Conservation (phyloP, 108 stramenopile species). For the Cyclotella kingstonii region DNA sequence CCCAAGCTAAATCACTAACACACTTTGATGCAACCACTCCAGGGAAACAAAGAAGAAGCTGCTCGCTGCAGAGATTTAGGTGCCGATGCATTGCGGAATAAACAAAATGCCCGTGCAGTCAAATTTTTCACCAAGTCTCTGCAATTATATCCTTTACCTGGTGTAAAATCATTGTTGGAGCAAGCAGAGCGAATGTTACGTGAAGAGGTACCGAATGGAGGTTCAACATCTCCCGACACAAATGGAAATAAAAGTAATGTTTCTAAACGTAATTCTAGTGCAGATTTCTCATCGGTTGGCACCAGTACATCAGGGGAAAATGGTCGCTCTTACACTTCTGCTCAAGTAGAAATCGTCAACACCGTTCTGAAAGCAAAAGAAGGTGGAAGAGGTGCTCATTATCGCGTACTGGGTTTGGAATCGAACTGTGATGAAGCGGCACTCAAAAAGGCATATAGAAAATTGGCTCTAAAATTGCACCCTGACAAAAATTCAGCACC, state of each 20-base stretch:
- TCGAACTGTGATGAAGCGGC: constrained; percentile 61
- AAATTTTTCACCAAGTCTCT: constrained; percentile 88
- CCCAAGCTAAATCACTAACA: too few species aligned
- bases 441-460: constrained; percentile 90
- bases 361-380: constrained; percentile 64
- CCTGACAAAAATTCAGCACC: constrained; percentile 92
- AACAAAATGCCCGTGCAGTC: constrained; percentile 73
- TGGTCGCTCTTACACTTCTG: constrained; percentile 72
- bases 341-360: constrained; percentile 63
- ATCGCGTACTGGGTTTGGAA: constrained; percentile 72
- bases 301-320: constrained; percentile 31
- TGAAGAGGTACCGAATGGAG: neutral
- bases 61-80: constrained; percentile 76
- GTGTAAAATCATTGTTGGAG: constrained; percentile 76
- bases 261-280: neutral
- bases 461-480: constrained; percentile 85
- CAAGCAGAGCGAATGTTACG: constrained; percentile 56
- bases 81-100: constrained; percentile 61
- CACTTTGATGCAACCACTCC: too few species aligned
- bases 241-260: neutral
- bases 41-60: constrained; percentile 77
- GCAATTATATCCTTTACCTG: constrained; percentile 86
- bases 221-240: neutral
- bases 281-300: too few species aligned
- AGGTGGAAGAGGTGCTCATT: constrained; percentile 86